Evolutionary conservation across 2,329 filamentous ascomycete species (phyloP), one percentile per base, ranked within the genome.

Genomic region (Neopestalotiopsis sp.): DNA sequence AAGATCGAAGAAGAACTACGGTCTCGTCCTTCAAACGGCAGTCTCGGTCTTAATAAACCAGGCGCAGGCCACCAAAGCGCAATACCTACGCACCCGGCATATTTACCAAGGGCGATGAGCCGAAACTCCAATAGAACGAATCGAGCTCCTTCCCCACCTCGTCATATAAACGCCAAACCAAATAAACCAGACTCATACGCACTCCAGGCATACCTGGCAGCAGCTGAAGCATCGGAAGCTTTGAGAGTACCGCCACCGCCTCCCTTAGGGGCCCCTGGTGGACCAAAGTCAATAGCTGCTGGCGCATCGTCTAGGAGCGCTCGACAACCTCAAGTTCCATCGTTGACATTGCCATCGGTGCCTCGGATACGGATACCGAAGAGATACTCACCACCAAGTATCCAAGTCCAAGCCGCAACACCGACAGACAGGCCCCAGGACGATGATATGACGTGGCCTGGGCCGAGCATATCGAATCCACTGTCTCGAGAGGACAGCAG

Each of bases 21-120:
- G 58, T 34, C 42, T 0, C 70, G 65, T 4, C 70, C 32, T 1
- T 57, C 71, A 5, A 68, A 74, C 34, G 79, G 80, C 71, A 73
- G 74, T 67, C 75, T 75, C 30, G 75, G 80, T 40, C 77, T 76
- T 0, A 74, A 74, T 24, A 67, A 72, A 0, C 67, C 60, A 4
- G 65, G 69, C 10, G 71, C 73, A 10, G 75, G 72, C 2, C 74
- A 74, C 4, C 67, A 65, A 14, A 79, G 72, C 59, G 78, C 79
- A 0, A 77, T 87, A 57, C 85, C 85, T 0, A 78, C 84, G 0
- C 86, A 88, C 69, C 83, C 81, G 0, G 85, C 85, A 0, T 88
- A 87, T 64, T 80, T 85, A 24, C 82, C 83, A 1, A 78, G 77
- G 4, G 75, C 79, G 7, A 69, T 79, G 67, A 80, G 76, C 69